Base-by-base conservation (phyloP, 164 flowering plant species). In the Chimonanthus salicifolius region DNA sequence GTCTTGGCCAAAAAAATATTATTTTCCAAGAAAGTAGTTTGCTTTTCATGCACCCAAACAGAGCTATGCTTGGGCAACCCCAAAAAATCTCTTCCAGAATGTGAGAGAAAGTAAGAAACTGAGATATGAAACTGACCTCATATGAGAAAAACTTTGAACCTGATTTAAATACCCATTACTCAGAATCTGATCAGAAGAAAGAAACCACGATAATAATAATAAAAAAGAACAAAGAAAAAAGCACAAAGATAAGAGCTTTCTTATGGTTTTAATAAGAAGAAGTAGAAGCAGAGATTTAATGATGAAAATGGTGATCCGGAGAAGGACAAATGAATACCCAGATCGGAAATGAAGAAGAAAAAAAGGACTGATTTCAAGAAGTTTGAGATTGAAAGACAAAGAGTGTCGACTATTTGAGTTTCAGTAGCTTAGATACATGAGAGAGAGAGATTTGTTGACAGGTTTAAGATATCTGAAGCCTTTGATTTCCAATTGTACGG, bases 111-210 rank as follows among this genome's bases (percentile, higher is more conserved):
- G 49, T 9, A 45, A 64, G 45, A 44, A 51, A 51, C 48, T 54
- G 69, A 76, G 65, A 69, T 67, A 70, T 64, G 74, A 80, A 80
- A 80, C 84, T 77, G 62, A 82, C 86, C 86, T 80, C 70, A 79
- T 11, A 67, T 50, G 74, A 68, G 50, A 58, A 9, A n/a, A 70
- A 67, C 49, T 65, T 54, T 81, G 73, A 76, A 78, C 54, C 73
- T 70, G 62, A 62, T 13, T 45, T 72, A 58, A 73, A 80, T 78
- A 64, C 75, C 82, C 82, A 78, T 74, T 67, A 63, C 47, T 68
- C 54, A 47, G 62, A 78, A 80, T 75, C 82, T 18, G 71, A 46
- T 69, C 70, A 54, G 63, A 68, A 75, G 66, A 67, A 73, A 62
- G 44, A 43, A 13, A 64, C 2, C 33, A 33, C 33, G 33, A 33